Evolutionary conservation across 257 asterid species (phyloP), one percentile per base, ranked within the genome.

Genomic region (Fraxinus anomala): DNA sequence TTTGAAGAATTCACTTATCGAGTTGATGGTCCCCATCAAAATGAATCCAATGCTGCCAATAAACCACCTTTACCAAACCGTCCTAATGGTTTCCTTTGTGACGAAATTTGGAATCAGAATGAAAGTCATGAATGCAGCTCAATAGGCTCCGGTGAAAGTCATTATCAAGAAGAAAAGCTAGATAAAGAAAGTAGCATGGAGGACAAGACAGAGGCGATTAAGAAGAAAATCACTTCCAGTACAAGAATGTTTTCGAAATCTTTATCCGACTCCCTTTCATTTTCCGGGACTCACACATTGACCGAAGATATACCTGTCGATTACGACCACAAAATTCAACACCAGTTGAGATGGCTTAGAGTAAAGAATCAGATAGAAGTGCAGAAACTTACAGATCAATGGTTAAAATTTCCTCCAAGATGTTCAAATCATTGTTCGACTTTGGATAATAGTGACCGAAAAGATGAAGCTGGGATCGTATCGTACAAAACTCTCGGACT

Each of bases 1-100:
- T 94, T 94, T 54, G 98, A 94, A 87, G 97, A 92, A 86, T 86
- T 92, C 70, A 92, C 92, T 0, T 89, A 86, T 78, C 92, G 86
- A 80, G 69, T 63, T 63, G 36, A 63, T 24, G 24, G 69, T 63
- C 69, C 69, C 31, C 34, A 0, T 61, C 68, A 61, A 24, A 21
- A 6, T 10, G 69, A 6, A 24, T 63, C 9, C 17, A 26, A 26
- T 63, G 36, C n/a, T 63, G 19, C 36, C 7, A 26, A 63, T 63
- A 63, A 26, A 26, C 69, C n/a, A 3, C 19, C 68, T 82, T 88
- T 31, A 94, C 90, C 87, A 4, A 74, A 79, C 78, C 87, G 75
- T 49, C 79, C 87, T 0, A 84, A 82, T 13, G 87, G 74, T 39
- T 68, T 76, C 28, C 89, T 80, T 54, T 79, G 75, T 81, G 70